Evolutionary conservation across 768 basidiomycete genomes (phyloP), one percentile per base, ranked within the genome.

Genomic region (Leucocoprinus birnbaumii): DNA sequence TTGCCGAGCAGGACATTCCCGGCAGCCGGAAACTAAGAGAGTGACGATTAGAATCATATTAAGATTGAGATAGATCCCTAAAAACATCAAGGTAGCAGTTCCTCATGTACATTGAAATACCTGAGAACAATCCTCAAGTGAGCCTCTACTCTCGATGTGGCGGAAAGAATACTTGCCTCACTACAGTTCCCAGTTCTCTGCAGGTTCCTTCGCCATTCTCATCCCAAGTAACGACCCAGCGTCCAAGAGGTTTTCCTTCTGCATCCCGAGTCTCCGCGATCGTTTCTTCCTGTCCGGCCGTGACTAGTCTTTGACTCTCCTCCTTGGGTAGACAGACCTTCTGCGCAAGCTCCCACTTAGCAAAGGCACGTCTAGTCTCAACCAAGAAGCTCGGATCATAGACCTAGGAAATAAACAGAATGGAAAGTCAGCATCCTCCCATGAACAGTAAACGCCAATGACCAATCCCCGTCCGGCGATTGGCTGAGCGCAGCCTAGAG

Each of bases 181-280:
- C 72, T 19, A 92, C 74, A 42, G 73, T 73, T 8, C 92, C 92
- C n/a, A 77, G 72, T 58, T 78, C 74, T 31, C 76, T 74, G 62
- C 89, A 92, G 2, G 66, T 74, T 18, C 89, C 88, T 48, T 74
- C 73, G 2, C 86, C 87, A 35, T 80, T 73, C 59, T 84, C 78
- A 14, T 75, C 82, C 89, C 91, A 93, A 47, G 73, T 77, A 1
- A 93, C 90, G 10, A 90, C 71, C 91, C 91, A 92, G 48, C 87
- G 72, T 21, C 91, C 91, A 8, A 88, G 48, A 13, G 90, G 69
- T 14, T 76, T 73, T 0, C 87, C 88, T 11, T 76, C 71, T 37
- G 72, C 66, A 59, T 86, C 80, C 41, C 75, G 60, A 2, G 88
- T 91, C 68, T 92, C 91, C 13, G 92, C 91, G 1, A 92, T 78